These are phyloP conservation scores for Starmerella davenportii DNA, from an alignment of 805 yeast species.

Conservation along the genomic window DNA sequence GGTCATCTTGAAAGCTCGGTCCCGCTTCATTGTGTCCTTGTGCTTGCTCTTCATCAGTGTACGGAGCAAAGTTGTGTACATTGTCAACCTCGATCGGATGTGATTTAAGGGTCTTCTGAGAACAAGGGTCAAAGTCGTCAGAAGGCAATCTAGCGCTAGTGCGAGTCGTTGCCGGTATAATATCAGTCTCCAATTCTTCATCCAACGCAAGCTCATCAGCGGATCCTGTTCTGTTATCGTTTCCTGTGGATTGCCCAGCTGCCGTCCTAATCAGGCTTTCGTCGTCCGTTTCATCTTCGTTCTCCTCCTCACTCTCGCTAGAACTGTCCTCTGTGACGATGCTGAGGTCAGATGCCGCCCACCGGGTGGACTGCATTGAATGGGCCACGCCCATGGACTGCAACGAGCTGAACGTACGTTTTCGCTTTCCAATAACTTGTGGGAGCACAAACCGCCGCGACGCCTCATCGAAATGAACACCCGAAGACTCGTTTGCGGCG, in stretches of 20 bases:
- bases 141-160: neutral
- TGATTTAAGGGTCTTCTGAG: neutral
- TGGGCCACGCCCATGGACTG: conserved; percentile 65
- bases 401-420: conserved; percentile 36
- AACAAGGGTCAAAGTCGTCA: neutral
- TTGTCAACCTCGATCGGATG: neutral
- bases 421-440: conserved; percentile 11
- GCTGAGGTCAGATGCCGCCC: conserved; percentile 4
- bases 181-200: too few relatives aligned
- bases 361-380: conserved; percentile 36
- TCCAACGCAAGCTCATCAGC: too few relatives aligned
- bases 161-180: neutral
- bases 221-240: neutral
- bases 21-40: neutral
- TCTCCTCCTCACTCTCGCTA: neutral
- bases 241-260: too few relatives aligned
- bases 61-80: neutral
- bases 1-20: conserved; percentile 13
- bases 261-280: conserved; percentile 11
- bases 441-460: conserved; percentile 13
- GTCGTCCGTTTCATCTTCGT: conserved; percentile 17
- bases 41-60: neutral
- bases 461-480: neutral
- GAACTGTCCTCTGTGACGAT: conserved; percentile 1
- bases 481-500: neutral